Base-by-base conservation (phyloP, 176 grass and related monocot genomes). In the Puya raimondii region DNA sequence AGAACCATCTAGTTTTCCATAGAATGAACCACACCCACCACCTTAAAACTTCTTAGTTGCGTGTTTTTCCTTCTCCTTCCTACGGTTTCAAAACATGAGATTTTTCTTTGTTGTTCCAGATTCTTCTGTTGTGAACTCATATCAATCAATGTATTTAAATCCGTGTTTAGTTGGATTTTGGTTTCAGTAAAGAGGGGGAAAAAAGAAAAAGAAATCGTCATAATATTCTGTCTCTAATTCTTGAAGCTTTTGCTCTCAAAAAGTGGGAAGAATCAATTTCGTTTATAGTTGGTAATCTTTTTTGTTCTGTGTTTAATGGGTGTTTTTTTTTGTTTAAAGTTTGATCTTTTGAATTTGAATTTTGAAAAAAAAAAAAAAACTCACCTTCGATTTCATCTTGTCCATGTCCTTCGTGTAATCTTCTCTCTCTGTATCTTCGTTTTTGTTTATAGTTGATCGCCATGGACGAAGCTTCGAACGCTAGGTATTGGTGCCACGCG, bases 401-500 rank as follows among this genome's bases (percentile, higher is more conserved):
- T 42, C 33, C 0, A 0, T 42, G 33, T 42, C 33, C 33, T 42
- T 42, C 33, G 33, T 42, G 33, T 42, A 42, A 7, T 42, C 33
- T 42, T 42, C 33, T 42, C 33, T 7, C 33, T 42, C 5, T 42
- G 33, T 42, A 7, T 42, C 33, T 42, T 5, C 33, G 33, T 42
- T 7, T 42, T 42, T 42, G 29, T 33, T 42, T 42, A 0, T 42
- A 42, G 33, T 42, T 42, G 33, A 42, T 42, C 33, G 6, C 33
- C 33, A 42, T 42, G 33, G 33, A 42, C 4, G 33, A 42, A 42
- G 68, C 69, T 50, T 72, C 66, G 10, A 2, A 12, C 23, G 50
- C 17, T 10, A 83, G 73, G 25, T 96, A 89, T 73, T 96, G 76
- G 66, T 96, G 86, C 79, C 88, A 96, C 78, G 77, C 79, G 79